These are phyloP conservation scores for Cadophora sp. DNA, from an alignment of 2,329 filamentous ascomycete species.

Conservation along the genomic window DNA sequence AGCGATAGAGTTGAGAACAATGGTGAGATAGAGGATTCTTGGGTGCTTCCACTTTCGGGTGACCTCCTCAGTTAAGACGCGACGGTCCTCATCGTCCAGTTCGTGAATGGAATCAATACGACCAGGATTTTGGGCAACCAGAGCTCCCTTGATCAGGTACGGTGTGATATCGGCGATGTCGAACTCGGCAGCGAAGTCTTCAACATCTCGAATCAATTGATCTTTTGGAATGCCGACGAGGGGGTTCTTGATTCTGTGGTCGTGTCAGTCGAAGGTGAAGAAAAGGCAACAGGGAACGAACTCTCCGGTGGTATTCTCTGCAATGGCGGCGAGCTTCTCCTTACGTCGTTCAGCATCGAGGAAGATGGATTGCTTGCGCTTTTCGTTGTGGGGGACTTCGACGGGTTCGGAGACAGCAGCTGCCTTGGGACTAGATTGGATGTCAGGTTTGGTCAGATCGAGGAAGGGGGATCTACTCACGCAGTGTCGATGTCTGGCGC, in stretches of 20 bases:
- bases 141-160: conserved; percentile 71
- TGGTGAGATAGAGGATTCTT: conserved; percentile 68
- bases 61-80: conserved; percentile 67
- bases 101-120: conserved; percentile 67
- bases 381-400: conserved; percentile 19
- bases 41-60: conserved; percentile 74
- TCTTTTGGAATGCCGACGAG: conserved; percentile 60
- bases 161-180: conserved; percentile 63
- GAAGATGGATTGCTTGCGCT: conserved; percentile 33
- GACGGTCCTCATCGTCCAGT: conserved; percentile 65
- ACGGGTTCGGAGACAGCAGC: conserved; percentile 4
- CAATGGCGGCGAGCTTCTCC: conserved; percentile 35
- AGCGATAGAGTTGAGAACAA: conserved; percentile 70
- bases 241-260: conserved; percentile 59
- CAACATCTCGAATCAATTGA: conserved; percentile 59
- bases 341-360: conserved; percentile 30
- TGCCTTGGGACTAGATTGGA: conserved; percentile 2
- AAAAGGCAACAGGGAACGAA: conserved; percentile 17
- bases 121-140: conserved; percentile 75
- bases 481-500: conserved; percentile 6
- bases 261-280: conserved; percentile 34
- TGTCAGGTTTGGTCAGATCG: not conserved
- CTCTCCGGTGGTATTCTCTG: conserved; percentile 40
- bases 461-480: conserved; percentile 1
- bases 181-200: conserved; percentile 65